Evolutionary conservation across 345 rosid species (phyloP).

Genomic region (Geranium brycei): DNA sequence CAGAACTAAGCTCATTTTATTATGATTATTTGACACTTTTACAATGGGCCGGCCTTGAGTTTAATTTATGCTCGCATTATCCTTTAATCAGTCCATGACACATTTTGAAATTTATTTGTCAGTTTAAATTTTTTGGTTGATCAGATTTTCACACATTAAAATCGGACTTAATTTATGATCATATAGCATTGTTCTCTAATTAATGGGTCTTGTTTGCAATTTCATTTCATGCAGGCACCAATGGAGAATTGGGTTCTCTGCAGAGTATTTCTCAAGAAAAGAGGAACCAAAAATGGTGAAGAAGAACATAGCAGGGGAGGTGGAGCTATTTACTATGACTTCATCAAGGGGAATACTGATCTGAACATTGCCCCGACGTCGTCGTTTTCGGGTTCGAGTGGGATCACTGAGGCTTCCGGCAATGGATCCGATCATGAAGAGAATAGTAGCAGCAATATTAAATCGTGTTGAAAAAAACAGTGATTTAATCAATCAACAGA

Average conservation of each 20-base stretch:
- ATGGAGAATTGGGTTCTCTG: conserved; percentile 84
- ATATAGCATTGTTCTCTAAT: background rate
- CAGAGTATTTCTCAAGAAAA: conserved; percentile 83
- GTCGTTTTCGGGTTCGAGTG: conserved; percentile 69
- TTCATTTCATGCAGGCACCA: conserved; percentile 6
- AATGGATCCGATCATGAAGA: conserved; percentile 51
- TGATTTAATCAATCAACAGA: conserved; percentile 8
- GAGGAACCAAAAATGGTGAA: conserved; percentile 38
- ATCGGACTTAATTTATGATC: background rate
- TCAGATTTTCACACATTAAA: no score
- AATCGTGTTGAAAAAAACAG: conserved; percentile 44
- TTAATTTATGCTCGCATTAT: no score
- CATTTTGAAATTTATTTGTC: no score
- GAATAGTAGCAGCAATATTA: conserved; percentile 51
- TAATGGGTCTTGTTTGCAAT: no score
- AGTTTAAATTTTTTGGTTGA: no score
- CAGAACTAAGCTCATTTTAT: no score
- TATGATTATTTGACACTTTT: no score
- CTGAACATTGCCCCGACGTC: conserved; percentile 47
- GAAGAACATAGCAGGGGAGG: conserved; percentile 9
- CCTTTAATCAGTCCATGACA: no score
- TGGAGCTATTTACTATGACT: conserved; percentile 65
- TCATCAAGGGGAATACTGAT: conserved; percentile 42
- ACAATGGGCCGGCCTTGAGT: no score
- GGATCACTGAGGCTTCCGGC: conserved; percentile 55